Conservation (phyloP, 2,329 filamentous ascomycete species). For the Tolypocladium album region DNA sequence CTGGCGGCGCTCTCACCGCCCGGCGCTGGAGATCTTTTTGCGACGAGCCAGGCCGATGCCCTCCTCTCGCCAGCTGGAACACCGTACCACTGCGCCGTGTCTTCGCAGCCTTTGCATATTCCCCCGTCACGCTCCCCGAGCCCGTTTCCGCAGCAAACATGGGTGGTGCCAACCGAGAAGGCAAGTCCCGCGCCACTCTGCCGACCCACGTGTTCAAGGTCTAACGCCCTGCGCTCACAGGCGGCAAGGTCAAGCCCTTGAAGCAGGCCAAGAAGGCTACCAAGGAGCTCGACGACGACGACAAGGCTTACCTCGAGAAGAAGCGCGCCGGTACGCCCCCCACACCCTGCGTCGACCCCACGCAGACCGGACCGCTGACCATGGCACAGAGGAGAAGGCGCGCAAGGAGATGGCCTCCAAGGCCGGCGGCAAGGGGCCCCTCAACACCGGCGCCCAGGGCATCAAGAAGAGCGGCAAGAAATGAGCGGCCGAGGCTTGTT, state of each 20-base stretch:
- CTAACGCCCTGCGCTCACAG: slow-evolving; percentile 27
- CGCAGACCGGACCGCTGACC: background rate
- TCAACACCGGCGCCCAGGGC: slow-evolving; percentile 74
- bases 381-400: slow-evolving; percentile 60
- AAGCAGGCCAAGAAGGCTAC: slow-evolving; percentile 82
- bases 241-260: slow-evolving; percentile 73
- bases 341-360: background rate
- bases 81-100: background rate
- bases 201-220: too few species aligned
- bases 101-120: background rate
- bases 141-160: slow-evolving; percentile 10
- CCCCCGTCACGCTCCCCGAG: background rate
- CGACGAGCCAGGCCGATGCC: background rate
- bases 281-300: slow-evolving; percentile 80
- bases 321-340: slow-evolving; percentile 62
- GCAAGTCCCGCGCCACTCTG: slow-evolving; percentile 10
- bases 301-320: slow-evolving; percentile 73
- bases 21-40: background rate
- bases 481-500: slow-evolving; percentile 32
- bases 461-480: slow-evolving; percentile 99
- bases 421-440: slow-evolving; percentile 76
- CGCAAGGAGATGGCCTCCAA: slow-evolving; percentile 76
- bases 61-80: background rate
- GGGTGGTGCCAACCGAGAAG: slow-evolving; percentile 29
- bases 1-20: background rate